phyloP scores from a whole-genome alignment of 2,329 filamentous ascomycete species.

The Zalaria sp. region DNA sequence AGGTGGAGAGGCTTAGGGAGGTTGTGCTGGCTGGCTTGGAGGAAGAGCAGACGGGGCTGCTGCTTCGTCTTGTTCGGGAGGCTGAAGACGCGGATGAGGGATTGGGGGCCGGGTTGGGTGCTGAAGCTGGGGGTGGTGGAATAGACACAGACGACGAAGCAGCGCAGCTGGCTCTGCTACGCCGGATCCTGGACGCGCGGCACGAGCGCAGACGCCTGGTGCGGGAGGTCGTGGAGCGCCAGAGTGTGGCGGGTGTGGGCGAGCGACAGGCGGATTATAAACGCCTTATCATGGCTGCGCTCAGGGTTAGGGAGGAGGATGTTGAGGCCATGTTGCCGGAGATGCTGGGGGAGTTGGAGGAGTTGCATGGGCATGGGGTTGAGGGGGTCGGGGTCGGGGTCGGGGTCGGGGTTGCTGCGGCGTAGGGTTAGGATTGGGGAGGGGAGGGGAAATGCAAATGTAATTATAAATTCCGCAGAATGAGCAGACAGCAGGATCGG shows the following conservation, averaged over 20 bases:
- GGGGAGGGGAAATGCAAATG: no score
- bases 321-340: conserved; percentile 47
- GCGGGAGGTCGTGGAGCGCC: conserved; percentile 52
- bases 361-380: conserved; percentile 8
- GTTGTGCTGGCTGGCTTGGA: conserved; percentile 29
- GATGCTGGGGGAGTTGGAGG: conserved; percentile 34
- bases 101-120: conserved; percentile 24
- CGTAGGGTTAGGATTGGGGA: no score
- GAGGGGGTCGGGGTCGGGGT: no score
- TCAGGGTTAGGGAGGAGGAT: conserved; percentile 54
- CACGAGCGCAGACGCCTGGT: conserved; percentile 49
- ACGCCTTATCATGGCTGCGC: conserved; percentile 51
- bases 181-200: conserved; percentile 42
- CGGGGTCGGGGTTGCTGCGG: no score
- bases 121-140: conserved; percentile 16
- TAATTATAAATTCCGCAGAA: no score
- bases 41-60: conserved; percentile 26
- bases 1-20: conserved; percentile 17
- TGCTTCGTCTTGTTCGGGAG: conserved; percentile 18
- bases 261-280: conserved; percentile 64
- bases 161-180: conserved; percentile 43
- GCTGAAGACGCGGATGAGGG: neutral
- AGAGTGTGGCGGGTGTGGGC: conserved; percentile 54
- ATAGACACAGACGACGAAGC: conserved; percentile 29
- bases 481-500: no score